Conservation (phyloP, 1,284 basidiomycete species). For the Ceratorhiza oryzae-sativae region DNA sequence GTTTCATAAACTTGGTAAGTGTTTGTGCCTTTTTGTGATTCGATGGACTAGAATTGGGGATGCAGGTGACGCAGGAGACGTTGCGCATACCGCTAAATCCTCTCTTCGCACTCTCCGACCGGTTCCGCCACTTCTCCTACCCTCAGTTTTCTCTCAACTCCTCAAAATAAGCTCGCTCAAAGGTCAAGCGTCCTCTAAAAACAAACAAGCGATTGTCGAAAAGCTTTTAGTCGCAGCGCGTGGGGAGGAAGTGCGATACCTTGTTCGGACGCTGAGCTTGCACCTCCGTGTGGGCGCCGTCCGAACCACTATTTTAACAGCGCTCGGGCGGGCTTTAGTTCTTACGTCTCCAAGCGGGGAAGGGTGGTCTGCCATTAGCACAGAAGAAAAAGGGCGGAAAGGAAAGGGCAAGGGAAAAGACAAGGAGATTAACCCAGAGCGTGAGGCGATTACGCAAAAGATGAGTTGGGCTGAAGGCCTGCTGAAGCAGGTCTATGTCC, state of each 20-base stretch:
- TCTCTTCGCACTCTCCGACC: conserved; percentile 78
- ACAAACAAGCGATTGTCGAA: conserved; percentile 82
- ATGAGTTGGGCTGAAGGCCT: conserved; percentile 67
- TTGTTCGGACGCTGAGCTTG: conserved; percentile 81
- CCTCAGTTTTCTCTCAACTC: conserved; percentile 69
- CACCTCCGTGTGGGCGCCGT: conserved; percentile 91
- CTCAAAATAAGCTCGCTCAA: conserved; percentile 70
- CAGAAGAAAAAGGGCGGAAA: conserved; percentile 26
- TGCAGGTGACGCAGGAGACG: conserved; percentile 77
- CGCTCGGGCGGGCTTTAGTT: conserved; percentile 81
- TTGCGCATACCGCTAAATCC: conserved; percentile 83
- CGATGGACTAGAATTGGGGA: not conserved
- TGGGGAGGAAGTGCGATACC: conserved; percentile 86
- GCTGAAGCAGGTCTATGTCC: conserved; percentile 79
- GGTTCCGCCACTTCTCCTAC: conserved; percentile 71
- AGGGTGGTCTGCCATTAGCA: not conserved
- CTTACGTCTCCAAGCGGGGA: conserved; percentile 59
- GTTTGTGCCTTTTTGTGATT: not conserved
- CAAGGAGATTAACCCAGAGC: conserved; percentile 54
- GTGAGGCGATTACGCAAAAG: conserved; percentile 57
- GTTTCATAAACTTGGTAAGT: conserved; percentile 62
- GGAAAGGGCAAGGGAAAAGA: conserved; percentile 56
- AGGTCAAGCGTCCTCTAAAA: conserved; percentile 75
- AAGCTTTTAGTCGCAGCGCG: conserved; percentile 82
- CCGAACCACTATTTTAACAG: conserved; percentile 80